These are phyloP conservation scores for Mortierella sp. DNA, from an alignment of 371 early-diverging fungal species.

Conservation along the genomic window DNA sequence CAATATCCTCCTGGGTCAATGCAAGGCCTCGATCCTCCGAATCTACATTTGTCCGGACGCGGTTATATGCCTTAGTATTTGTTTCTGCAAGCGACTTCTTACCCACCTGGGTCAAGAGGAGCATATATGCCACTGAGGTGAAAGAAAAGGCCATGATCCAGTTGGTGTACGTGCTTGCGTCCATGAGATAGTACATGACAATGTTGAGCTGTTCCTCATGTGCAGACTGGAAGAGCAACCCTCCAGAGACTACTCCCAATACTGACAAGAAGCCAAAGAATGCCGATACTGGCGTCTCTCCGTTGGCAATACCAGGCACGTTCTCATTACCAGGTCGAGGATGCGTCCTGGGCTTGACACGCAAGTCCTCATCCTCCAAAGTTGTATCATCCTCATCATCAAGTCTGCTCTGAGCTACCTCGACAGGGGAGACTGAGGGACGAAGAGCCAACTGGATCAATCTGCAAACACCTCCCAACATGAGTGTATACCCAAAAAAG, in stretches of 20 bases:
- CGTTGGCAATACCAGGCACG: conserved; percentile 32
- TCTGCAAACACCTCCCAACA: conserved; percentile 43
- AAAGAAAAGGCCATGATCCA: conserved; percentile 53
- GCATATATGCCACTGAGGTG: conserved; percentile 22
- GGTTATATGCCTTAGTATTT: conserved; percentile 26
- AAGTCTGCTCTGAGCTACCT: background rate
- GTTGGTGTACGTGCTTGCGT: conserved; percentile 50
- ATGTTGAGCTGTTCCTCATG: conserved; percentile 53
- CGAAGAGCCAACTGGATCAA: conserved; percentile 48
- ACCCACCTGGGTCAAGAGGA: conserved; percentile 38
- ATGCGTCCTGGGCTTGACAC: conserved; percentile 11
- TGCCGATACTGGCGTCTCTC: conserved; percentile 47
- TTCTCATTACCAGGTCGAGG: conserved; percentile 19
- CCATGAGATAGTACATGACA: conserved; percentile 49
- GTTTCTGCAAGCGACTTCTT: conserved; percentile 26
- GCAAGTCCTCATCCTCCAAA: conserved; percentile 32
- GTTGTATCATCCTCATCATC: conserved; percentile 32
- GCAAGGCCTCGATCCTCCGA: conserved; percentile 34
- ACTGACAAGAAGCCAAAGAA: conserved; percentile 55
- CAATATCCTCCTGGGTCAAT: conserved; percentile 35
- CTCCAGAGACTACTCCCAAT: conserved; percentile 43
- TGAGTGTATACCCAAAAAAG: conserved; percentile 51
- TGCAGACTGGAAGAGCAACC: conserved; percentile 49
- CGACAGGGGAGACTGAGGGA: conserved; percentile 32
- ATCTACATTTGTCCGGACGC: conserved; percentile 27